Evolutionary conservation across 257 asterid species (phyloP).

Genomic region (Fraxinus quadrangulata): DNA sequence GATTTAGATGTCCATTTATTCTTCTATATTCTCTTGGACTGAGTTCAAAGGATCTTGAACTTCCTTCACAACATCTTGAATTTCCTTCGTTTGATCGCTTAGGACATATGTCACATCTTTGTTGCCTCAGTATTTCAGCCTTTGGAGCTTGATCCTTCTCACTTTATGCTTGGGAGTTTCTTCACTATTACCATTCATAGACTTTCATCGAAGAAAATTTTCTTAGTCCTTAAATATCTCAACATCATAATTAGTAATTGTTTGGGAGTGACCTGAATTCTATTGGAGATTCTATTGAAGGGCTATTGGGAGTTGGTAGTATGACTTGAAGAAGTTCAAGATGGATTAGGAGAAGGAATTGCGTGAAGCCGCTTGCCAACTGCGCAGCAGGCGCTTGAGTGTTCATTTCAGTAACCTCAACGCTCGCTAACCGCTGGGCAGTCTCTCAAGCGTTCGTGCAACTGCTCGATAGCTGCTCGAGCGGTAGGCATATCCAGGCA

Average conservation of each 20-base stretch:
- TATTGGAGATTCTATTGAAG: no score
- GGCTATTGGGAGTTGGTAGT: no score
- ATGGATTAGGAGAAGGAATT: no score
- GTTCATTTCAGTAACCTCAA: no score
- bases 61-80: neutral
- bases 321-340: no score
- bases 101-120: neutral
- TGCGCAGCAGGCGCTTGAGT: no score
- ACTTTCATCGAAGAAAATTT: neutral
- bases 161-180: neutral
- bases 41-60: neutral
- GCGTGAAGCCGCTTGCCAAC: no score
- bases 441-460: no score
- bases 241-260: neutral
- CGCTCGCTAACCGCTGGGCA: no score
- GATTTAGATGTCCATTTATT: neutral
- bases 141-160: neutral
- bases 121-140: neutral
- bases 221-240: neutral
- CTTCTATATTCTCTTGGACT: neutral
- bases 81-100: neutral
- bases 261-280: no score
- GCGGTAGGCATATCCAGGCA: no score
- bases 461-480: no score
- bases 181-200: neutral